Base-by-base conservation (phyloP, 148 eudicot genomes). In the Cornus suecica region DNA sequence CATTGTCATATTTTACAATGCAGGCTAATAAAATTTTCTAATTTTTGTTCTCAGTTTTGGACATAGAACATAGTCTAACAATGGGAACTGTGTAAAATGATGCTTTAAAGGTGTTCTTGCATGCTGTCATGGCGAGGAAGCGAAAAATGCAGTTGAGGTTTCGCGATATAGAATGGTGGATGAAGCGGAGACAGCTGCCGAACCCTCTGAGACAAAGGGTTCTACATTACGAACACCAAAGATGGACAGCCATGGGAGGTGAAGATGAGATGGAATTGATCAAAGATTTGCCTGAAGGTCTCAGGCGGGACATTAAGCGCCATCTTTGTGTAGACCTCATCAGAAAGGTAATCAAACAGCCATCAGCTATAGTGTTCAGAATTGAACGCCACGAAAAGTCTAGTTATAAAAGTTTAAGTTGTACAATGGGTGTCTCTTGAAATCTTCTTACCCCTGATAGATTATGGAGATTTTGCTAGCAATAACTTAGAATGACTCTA, bases 81-180 rank as follows among this genome's bases (percentile, higher is more conserved):
- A 58, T 18, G 62, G 3, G 25, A 20, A 58, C 62, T 58, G 24
- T 18, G 8, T 58, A 20, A 27, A 41, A 25, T 41, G 41, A 20
- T 15, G 7, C 31, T 51, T 37, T 5, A 8, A 48, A 85, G 88
- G 82, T 85, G 11, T 78, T 80, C 56, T 73, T 86, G 78, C 83
- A 79, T 61, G 77, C 81, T 14, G 80, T 78, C 20, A 70, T 73
- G 72, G 74, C 77, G 29, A 86, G 75, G 60, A 79, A 75, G 70
- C 74, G 80, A 62, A 69, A 79, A 63, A 74, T 73, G 69, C 85
- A 86, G 65, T 15, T 73, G 68, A 77, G 79, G 66, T 83, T 63
- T 65, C 52, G 81, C 11, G 82, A 86, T 66, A 72, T 81, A 74
- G 81, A 86, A 54, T 81, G 85, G 89, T 84, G 87, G 89, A 86